Base-by-base conservation (phyloP, 352 stramenopile species). In the Globisporangium acanthophoron region DNA sequence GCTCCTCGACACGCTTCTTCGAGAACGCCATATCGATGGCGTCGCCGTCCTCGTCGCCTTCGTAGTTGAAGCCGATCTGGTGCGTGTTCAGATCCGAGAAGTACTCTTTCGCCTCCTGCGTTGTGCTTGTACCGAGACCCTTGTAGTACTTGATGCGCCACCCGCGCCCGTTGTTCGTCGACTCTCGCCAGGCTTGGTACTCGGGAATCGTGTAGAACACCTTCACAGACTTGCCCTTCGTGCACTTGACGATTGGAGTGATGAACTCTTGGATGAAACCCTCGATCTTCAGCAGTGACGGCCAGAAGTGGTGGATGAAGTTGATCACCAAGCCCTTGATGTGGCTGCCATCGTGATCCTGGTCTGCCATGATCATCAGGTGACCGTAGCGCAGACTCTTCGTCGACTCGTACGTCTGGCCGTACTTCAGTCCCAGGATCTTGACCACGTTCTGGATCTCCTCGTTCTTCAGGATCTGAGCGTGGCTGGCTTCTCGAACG, bases 111-210 rank as follows among this genome's bases (percentile, higher is more conserved):
- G 96, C 97, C 69, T 99, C 97, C 21, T 90, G 73, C 24, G 92
- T 70, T 15, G 95, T 98, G 76, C 90, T 98, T n/a, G 97, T 99
- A 83, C 97, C 97, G 24, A 99, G 85, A 96, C 97, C 97, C 87
- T 99, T 99, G 79, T 99, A 99, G 74, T 99, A 99, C 87, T 99
- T 99, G 59, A 99, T 96, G 35, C 87, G 87, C 88, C 92, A 99
- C 29, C 93, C 89, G 54, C 91, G 96, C 24, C 95, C 85, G 53
- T 97, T 86, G 59, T 96, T 94, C 7, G 76, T 88, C 43, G 40
- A 75, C 55, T 84, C 80, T 21, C 94, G 81, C 96, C 97, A 99
- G 16, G 65, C 68, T 65, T 98, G 86, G 68, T 99, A 99, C 73
- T 99, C 96, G 5, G 94, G 85, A 77, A 98, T 96, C 5, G 96